Base-by-base conservation (phyloP, 805 yeast species). In the Maudiozyma serrabonitensis region DNA sequence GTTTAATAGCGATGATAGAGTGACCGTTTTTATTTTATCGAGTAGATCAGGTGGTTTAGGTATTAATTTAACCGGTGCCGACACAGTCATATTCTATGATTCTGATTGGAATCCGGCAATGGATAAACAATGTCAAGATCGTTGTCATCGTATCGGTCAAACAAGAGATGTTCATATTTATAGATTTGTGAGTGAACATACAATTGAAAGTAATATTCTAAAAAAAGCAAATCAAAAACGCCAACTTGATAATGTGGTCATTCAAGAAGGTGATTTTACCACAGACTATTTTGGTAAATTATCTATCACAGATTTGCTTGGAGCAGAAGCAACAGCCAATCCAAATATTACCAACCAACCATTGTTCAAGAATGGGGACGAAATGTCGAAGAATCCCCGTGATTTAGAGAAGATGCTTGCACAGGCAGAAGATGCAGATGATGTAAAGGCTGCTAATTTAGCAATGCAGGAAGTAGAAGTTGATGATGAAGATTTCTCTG, bases 81-180 rank as follows among this genome's bases (percentile, higher is more conserved):
- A 93, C 62, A 93, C 99, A 0, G 99, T 93, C 42, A 88, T 93
- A 7, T 95, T 93, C 69, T 93, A 95, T 66, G 99, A 93, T 68
- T 88, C 96, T 2, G 99, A 91, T 68, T 91, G 99, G 99, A 93
- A 93, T 63, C 99, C 99, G 2, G 95, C 98, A 1, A 93, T 93
- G 97, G 99, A 93, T 66, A 88, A 89, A 63, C 99, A 93, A 69
- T 93, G 99, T 70, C 99, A 93, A 68, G 99, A 93, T 69, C 82
- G 99, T 67, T 93, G 98, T 69, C 99, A 93, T 66, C 84, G 99
- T 73, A 93, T 93, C 65, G 99, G 99, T 6, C 99, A 93, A 67
- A 88, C 95, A 16, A 76, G 99, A 61, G 99, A 93, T 64, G 99
- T 93, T 35, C 99, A 93, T 66, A 93, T 93, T 50, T 93, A 95